These are phyloP conservation scores for Erodium texanum DNA, from an alignment of 441 rosid genomes.

Conservation along the genomic window DNA sequence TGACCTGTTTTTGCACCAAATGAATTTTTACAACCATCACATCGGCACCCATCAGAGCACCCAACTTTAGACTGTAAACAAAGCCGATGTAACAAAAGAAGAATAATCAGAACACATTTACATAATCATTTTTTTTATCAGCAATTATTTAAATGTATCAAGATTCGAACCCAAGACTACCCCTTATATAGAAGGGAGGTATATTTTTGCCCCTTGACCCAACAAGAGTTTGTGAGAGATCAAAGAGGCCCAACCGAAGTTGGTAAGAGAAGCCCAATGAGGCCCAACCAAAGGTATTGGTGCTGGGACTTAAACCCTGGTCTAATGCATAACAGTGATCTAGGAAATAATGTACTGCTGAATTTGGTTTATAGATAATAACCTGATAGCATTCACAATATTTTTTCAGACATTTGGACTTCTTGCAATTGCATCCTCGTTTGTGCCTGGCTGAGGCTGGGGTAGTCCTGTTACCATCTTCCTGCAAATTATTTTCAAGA, in stretches of 20 bases:
- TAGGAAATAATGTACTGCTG: background rate
- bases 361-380: background rate
- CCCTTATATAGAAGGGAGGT: no score
- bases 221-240: no score
- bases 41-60: constrained; percentile 45
- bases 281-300: constrained; percentile 5
- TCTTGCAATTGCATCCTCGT: constrained; percentile 61
- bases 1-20: constrained; percentile 39
- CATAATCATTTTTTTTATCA: background rate
- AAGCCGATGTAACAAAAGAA: background rate
- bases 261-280: background rate
- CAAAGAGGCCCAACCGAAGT: constrained; percentile 11
- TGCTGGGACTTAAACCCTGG: no score
- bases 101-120: background rate
- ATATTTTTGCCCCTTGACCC: background rate
- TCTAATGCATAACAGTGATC: background rate
- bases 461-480: constrained; percentile 21
- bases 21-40: constrained; percentile 36
- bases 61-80: constrained; percentile 39
- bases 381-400: constrained; percentile 73
- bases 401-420: constrained; percentile 45
- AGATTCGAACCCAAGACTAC: no score
- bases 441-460: constrained; percentile 43
- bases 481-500: constrained; percentile 23
- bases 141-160: no score